Base-by-base conservation (phyloP, 768 basidiomycete species). In the Naematelia aurantialba region DNA sequence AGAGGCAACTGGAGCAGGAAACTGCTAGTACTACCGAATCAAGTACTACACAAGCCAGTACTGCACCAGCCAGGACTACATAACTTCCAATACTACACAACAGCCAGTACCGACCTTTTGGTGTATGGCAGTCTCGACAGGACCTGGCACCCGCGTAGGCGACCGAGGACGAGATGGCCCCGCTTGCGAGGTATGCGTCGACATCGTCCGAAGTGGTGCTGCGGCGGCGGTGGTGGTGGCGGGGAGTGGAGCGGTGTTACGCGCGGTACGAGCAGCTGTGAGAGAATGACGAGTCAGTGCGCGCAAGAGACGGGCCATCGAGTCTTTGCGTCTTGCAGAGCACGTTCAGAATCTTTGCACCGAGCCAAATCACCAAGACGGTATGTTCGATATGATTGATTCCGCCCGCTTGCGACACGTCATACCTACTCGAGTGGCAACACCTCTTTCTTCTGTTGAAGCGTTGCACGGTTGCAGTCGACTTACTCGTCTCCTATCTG, bases 101-200 rank as follows among this genome's bases (percentile, higher is more conserved):
- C 39, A 62, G 54, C 21, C 24, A 14, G 29, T 13, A 52, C 69
- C 39, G 52, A 76, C 78, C 68, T 78, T 78, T 5, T 59, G 47
- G 44, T 76, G 67, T 22, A 79, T 79, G 3, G 69, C 56, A 10
- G 58, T 62, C 61, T 79, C 75, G 1, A 79, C 69, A 2, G 78
- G 78, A 0, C 78, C 77, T 19, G 75, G 72, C 25, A 72, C 58
- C 5, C 68, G 26, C 11, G 63, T 61, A 10, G 66, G 63, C 4
- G 52, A 39, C 14, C 63, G n/a, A 13, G 56, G 25, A 8, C 58
- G 39, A 1, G 61, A 76, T 74, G 73, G 59, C 73, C 12, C 74
- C 74, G 12, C 45, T 76, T 3, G 55, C 74, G 1, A 61, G 47
- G 1, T 73, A 76, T 34, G 72, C 72, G 57, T 26, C 67, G 34